Percentiles rank a stretch among this genome's conserved stretches.
Conservation (phyloP, 2,329 filamentous ascomycete genomes). For the Lachnellula hyalina region DNA sequence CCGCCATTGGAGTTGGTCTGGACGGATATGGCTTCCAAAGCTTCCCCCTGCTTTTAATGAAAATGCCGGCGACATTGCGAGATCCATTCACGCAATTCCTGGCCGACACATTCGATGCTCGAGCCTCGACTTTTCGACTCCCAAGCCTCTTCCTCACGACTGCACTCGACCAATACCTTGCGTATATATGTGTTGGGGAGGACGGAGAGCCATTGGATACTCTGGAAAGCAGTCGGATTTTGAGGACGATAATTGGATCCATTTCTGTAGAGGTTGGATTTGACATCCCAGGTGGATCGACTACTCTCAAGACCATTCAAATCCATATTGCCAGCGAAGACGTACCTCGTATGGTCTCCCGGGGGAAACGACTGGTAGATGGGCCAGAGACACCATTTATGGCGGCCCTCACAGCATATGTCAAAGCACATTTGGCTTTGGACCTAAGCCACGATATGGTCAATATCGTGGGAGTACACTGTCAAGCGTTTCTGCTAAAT, state of each 20-base stretch:
- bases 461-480: conserved; percentile 37
- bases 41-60: conserved; percentile 39
- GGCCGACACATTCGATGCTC: conserved; percentile 38
- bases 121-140: conserved; percentile 34
- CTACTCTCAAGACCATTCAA: conserved; percentile 36
- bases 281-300: conserved; percentile 20
- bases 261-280: conserved; percentile 26
- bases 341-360: conserved; percentile 28
- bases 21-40: conserved; percentile 33
- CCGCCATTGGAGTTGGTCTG: conserved; percentile 6
- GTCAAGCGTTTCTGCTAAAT: conserved; percentile 37
- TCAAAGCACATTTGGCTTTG: conserved; percentile 37
- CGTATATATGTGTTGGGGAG: conserved; percentile 19
- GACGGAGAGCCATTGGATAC: conserved; percentile 15
- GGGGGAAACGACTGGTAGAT: conserved; percentile 19
- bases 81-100: conserved; percentile 40
- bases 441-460: conserved; percentile 35
- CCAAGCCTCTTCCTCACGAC: conserved; percentile 33
- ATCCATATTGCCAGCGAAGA: conserved; percentile 38
- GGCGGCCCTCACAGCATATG: conserved; percentile 34
- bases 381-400: conserved; percentile 33
- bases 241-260: conserved; percentile 25
- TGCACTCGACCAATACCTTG: conserved; percentile 28
- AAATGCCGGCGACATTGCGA: conserved; percentile 40
- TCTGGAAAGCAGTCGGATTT: conserved; percentile 4